Percentiles rank a stretch among this genome's conserved stretches.
Evolutionary conservation across 2,329 filamentous ascomycete genomes (phyloP).

Genomic region (Dichotomopilus funicola): DNA sequence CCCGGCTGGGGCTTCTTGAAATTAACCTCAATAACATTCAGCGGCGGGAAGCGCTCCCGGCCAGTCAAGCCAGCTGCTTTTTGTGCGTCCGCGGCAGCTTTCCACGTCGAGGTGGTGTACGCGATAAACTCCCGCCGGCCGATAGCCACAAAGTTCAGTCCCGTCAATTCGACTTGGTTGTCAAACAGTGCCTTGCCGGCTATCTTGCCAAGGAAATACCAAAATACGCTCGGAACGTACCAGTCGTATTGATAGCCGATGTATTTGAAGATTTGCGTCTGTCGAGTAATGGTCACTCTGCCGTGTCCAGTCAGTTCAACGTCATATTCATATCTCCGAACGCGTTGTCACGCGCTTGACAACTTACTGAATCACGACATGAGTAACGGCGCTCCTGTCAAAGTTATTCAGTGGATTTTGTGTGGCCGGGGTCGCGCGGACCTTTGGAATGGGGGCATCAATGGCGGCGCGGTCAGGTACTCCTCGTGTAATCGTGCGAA

Average conservation of each 20-base stretch:
- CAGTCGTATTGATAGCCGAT: slow-evolving; percentile 14
- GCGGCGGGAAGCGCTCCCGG: neutral
- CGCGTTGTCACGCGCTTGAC: neutral
- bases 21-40: slow-evolving; percentile 5
- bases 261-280: slow-evolving; percentile 5
- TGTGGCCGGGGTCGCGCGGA: neutral
- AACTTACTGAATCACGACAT: slow-evolving; percentile 12
- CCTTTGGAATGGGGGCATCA: slow-evolving; percentile 9
- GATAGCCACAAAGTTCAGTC: slow-evolving; percentile 7
- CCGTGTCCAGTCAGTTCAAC: neutral
- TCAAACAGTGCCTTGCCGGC: slow-evolving; percentile 4
- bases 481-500: slow-evolving; percentile 4
- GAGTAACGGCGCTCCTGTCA: neutral
- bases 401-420: slow-evolving; percentile 1
- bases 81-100: neutral
- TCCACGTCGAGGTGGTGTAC: slow-evolving; percentile 8
- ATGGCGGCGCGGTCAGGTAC: neutral
- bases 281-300: slow-evolving; percentile 7
- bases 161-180: neutral
- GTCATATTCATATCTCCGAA: neutral
- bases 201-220: slow-evolving; percentile 13
- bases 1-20: slow-evolving; percentile 13
- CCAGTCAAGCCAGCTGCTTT: neutral
- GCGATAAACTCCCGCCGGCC: slow-evolving; percentile 7
- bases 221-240: slow-evolving; percentile 5